Conservation (phyloP, 768 basidiomycete genomes). For the Hemileccinum impolitum region DNA sequence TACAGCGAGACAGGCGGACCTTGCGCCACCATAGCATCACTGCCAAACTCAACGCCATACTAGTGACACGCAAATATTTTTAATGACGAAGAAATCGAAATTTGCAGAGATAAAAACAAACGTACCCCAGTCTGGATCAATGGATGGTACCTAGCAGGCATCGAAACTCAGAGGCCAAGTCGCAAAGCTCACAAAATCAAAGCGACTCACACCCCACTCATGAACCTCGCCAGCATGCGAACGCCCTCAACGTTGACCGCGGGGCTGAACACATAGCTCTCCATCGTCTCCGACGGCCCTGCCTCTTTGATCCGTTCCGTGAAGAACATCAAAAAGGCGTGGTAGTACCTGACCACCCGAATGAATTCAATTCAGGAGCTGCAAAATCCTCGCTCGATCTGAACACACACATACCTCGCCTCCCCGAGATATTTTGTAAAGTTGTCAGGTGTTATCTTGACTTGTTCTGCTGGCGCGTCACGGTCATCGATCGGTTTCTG, state of each 20-base stretch:
- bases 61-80: no score
- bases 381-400: no score
- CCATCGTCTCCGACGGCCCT: constrained; percentile 40
- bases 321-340: constrained; percentile 39
- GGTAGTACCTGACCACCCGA: constrained; percentile 29
- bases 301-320: constrained; percentile 34
- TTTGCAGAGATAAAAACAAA: neutral
- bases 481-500: no score
- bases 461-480: no score
- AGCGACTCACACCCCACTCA: constrained; percentile 34
- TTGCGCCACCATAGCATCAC: constrained; percentile 47
- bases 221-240: constrained; percentile 34
- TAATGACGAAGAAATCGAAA: no score
- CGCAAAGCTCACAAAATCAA: neutral
- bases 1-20: constrained; percentile 29
- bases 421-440: no score
- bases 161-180: no score
- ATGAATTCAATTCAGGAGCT: no score
- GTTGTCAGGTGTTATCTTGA: no score
- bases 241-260: constrained; percentile 30
- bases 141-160: constrained; percentile 44
- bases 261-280: constrained; percentile 46
- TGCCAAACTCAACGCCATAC: constrained; percentile 54
- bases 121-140: constrained; percentile 56
- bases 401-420: no score